Conservation (phyloP, 2,329 filamentous ascomycete genomes). For the Xylariales sp. region DNA sequence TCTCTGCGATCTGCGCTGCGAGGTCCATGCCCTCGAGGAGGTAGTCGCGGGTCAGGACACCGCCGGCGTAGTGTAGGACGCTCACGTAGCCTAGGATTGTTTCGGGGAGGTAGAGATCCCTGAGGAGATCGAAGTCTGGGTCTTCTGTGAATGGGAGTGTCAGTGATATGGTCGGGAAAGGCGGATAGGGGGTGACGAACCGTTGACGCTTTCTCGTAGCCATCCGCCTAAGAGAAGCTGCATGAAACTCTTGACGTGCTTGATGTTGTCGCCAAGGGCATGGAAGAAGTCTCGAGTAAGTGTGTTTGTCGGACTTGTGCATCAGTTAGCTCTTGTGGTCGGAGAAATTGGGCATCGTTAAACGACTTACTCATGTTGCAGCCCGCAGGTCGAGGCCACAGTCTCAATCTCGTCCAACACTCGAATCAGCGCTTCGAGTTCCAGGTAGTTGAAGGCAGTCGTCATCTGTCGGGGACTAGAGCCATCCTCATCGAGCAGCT, state of each 20-base stretch:
- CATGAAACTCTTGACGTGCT: conserved; percentile 51
- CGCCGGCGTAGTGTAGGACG: conserved; percentile 74
- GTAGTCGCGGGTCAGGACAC: conserved; percentile 67
- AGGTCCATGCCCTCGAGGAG: conserved; percentile 85
- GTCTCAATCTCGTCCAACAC: conserved; percentile 65
- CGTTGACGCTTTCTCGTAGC: conserved; percentile 51
- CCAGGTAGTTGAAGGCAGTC: conserved; percentile 57
- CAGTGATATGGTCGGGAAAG: conserved; percentile 11
- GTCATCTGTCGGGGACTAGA: conserved; percentile 38
- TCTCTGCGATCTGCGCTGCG: conserved; percentile 67
- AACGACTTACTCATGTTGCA: conserved; percentile 46
- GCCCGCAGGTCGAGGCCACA: conserved; percentile 51
- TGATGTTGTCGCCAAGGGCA: conserved; percentile 50
- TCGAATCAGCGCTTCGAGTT: conserved; percentile 63
- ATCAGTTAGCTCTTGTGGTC: too few relatives aligned
- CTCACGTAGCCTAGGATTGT: conserved; percentile 78
- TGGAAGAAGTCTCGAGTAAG: conserved; percentile 44
- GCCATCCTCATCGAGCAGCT: conserved; percentile 29
- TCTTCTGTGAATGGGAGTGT: conserved; percentile 41
- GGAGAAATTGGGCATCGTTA: background rate
- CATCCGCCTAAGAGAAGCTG: conserved; percentile 60
- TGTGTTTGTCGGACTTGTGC: conserved; percentile 25
- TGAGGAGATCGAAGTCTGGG: conserved; percentile 58
- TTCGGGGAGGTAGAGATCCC: conserved; percentile 79
- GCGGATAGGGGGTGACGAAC: conserved; percentile 36